phyloP scores from a whole-genome alignment of 768 basidiomycete species.

The Tulasnella sp. region DNA sequence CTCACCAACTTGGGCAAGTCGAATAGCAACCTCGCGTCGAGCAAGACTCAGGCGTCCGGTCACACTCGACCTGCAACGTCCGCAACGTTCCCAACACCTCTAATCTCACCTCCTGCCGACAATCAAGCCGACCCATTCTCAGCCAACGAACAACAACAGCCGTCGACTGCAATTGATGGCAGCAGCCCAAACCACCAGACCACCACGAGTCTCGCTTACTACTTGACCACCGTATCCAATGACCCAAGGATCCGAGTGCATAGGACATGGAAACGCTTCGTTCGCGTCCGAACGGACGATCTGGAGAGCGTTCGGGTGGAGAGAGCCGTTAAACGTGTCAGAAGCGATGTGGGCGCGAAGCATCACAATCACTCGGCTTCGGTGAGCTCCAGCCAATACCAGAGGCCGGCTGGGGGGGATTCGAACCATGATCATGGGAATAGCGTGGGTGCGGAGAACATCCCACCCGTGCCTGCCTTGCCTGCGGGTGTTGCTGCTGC shows the following conservation, averaged over 20 bases:
- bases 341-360: constrained; percentile 65
- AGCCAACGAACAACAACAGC: background rate
- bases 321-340: constrained; percentile 76
- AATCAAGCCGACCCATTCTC: constrained; percentile 1
- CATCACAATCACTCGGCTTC: constrained; percentile 33
- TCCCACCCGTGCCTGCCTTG: background rate
- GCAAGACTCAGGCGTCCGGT: constrained; percentile 31
- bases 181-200: constrained; percentile 26
- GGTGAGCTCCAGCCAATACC: background rate
- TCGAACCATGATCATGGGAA: background rate
- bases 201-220: constrained; percentile 61
- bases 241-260: constrained; percentile 49
- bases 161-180: constrained; percentile 18
- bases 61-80: background rate
- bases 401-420: background rate
- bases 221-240: constrained; percentile 71
- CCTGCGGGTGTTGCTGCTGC: background rate
- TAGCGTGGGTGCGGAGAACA: background rate
- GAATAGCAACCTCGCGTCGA: constrained; percentile 47
- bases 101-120: constrained; percentile 42
- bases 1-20: constrained; percentile 28
- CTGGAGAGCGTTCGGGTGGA: constrained; percentile 79
- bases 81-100: constrained; percentile 29
- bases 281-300: constrained; percentile 77
- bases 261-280: constrained; percentile 75